Evolutionary conservation across 805 yeast species (phyloP).

Genomic region (Candida ortonii): DNA sequence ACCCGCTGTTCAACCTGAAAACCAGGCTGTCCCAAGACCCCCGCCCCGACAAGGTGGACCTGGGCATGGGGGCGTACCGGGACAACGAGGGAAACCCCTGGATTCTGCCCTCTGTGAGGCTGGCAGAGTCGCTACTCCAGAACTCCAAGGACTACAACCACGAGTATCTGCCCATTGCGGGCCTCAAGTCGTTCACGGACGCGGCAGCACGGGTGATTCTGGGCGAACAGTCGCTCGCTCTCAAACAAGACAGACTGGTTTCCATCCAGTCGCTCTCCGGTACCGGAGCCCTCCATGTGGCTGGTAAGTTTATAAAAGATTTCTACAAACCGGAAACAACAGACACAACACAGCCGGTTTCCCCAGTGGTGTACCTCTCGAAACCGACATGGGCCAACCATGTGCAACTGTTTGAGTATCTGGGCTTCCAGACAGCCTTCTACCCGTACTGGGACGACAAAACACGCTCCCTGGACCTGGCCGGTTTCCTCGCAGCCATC

Average conservation of each 20-base stretch:
- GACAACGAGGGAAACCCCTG: conserved; percentile 87
- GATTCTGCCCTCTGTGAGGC: conserved; percentile 74
- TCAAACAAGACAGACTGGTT: conserved; percentile 46
- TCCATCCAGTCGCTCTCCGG: conserved; percentile 81
- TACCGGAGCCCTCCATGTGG: conserved; percentile 88
- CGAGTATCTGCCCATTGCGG: conserved; percentile 84
- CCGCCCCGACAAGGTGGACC: conserved; percentile 69
- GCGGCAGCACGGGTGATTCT: conserved; percentile 74
- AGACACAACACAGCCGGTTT: conserved; percentile 22
- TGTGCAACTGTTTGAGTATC: conserved; percentile 69
- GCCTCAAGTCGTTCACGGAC: conserved; percentile 61
- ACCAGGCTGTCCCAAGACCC: conserved; percentile 59
- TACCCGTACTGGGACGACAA: conserved; percentile 87
- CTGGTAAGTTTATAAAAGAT: conserved; percentile 63
- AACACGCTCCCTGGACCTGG: conserved; percentile 67
- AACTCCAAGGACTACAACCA: conserved; percentile 66
- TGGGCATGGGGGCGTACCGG: conserved; percentile 93
- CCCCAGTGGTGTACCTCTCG: conserved; percentile 65
- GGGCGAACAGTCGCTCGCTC: conserved; percentile 56
- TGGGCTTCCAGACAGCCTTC: conserved; percentile 62
- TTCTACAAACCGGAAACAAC: conserved; percentile 40
- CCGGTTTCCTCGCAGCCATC: conserved; percentile 64
- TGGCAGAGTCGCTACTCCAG: conserved; percentile 67
- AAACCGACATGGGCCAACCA: conserved; percentile 99
- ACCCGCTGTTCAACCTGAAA: conserved; percentile 81